phyloP scores from a whole-genome alignment of 306 rosid genomes.

The Citrullus amarus region DNA sequence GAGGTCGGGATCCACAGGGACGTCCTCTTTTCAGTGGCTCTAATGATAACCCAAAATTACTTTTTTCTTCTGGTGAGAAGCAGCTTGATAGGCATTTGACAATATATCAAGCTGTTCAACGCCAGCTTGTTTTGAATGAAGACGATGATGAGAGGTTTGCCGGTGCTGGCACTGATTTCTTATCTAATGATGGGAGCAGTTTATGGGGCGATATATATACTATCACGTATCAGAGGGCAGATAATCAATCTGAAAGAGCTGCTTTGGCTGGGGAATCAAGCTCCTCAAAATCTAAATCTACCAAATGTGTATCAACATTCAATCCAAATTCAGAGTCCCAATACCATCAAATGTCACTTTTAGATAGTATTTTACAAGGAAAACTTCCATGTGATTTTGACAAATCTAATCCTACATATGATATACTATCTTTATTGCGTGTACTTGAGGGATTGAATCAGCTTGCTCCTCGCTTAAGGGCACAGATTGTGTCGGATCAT shows the following conservation, averaged over 20 bases:
- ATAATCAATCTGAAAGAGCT: conserved; percentile 51
- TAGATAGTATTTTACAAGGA: conserved; percentile 89
- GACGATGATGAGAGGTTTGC: conserved; percentile 92
- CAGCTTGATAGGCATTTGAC: conserved; percentile 89
- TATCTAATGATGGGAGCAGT: conserved; percentile 87
- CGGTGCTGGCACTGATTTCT: conserved; percentile 41
- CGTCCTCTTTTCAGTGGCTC: conserved; percentile 56
- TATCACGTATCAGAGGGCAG: conserved; percentile 82
- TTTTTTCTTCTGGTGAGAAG: conserved; percentile 83
- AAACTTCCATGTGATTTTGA: conserved; percentile 96
- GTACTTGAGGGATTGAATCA: conserved; percentile 95
- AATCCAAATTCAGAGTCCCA: conserved; percentile 48
- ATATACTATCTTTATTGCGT: conserved; percentile 69
- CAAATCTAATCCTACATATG: conserved; percentile 76
- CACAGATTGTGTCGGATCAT: conserved; percentile 52
- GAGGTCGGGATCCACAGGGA: conserved; percentile 84
- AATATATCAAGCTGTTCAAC: conserved; percentile 91
- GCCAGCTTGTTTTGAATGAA: conserved; percentile 85
- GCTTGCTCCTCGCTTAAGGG: conserved; percentile 79
- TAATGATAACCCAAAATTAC: conserved; percentile 64
- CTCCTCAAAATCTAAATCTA: conserved; percentile 42
- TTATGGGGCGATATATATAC: conserved; percentile 94
- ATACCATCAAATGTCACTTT: conserved; percentile 52
- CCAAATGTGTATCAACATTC: conserved; percentile 47
- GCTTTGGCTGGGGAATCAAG: conserved; percentile 54